Evolutionary conservation across 2,329 filamentous ascomycete species (phyloP), one percentile per base, ranked within the genome.

Genomic region (Alternaria gaisen): DNA sequence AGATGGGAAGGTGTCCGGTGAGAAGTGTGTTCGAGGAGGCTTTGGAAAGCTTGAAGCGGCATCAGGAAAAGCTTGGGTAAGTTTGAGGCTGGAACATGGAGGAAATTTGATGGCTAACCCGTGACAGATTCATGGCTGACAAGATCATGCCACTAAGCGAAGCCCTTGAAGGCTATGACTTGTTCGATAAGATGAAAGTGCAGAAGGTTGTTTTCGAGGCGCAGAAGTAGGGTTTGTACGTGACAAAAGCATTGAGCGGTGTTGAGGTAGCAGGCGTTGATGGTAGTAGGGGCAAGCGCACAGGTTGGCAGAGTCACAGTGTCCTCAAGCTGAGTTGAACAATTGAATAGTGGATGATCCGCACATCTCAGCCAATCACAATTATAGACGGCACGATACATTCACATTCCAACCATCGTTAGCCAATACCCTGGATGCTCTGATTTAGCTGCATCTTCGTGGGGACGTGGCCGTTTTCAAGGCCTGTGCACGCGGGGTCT

Each of bases 181-280:
- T 84, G 22, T 86, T 86, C 68, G 82, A 86, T 71, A 81, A 81
- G 74, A 82, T 83, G 79, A 81, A 85, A 77, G 82, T 80, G 43
- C 82, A 84, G 66, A 85, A 85, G 74, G 80, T 85, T 26, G 79
- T 85, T 9, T 85, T 85, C 66, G 80, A 82, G 64, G 80, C 80
- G 32, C 72, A 76, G 53, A 75, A 79, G 71, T 80, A 72, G 61
- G 36, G 34, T 50, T 36, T 43, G 41, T 41, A 41, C 52, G 30
- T 18, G 14, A 11, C 5, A 14, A 12, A 9, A 9, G 30, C 30
- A 32, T 43, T 40, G 52, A 50, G 53, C 14, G 44, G 46, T 32
- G 63, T 55, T 52, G 24, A 46, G 51, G 38, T 11, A 26, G 24
- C 12, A 36, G 50, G 32, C 32, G 9, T 40, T 30, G 44, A 40